phyloP scores from a whole-genome alignment of 257 asterid genomes.

The Eucommia ulmoides region DNA sequence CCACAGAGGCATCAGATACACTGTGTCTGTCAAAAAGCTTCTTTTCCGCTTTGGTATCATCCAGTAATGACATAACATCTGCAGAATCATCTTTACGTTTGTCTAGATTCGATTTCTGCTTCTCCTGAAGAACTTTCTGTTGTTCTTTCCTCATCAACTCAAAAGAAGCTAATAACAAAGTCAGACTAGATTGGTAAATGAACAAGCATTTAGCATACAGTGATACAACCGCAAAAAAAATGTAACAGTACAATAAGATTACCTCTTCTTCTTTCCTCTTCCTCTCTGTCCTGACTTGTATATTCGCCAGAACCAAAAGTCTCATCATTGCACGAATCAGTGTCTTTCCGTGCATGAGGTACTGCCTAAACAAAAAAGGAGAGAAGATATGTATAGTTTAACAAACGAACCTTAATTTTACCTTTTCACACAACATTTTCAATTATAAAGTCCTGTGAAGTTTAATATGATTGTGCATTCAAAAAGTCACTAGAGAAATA shows the following conservation, averaged over 20 bases:
- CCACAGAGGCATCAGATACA: conserved; percentile 34
- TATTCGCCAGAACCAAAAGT: conserved; percentile 78
- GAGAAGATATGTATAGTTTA: no score
- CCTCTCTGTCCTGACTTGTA: conserved; percentile 69
- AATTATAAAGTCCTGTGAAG: no score
- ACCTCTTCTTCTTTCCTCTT: conserved; percentile 94
- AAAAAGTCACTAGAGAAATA: background rate
- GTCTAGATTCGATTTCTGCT: conserved; percentile 45
- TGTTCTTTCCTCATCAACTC: conserved; percentile 96
- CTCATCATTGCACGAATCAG: conserved; percentile 63
- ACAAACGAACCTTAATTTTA: no score
- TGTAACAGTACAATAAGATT: conserved; percentile 10
- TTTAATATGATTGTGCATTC: background rate
- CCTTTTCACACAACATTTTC: no score
- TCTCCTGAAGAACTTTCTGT: conserved; percentile 72
- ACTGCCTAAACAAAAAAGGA: conserved; percentile 40
- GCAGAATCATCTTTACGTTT: conserved; percentile 34
- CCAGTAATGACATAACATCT: conserved; percentile 27
- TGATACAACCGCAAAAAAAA: conserved; percentile 1
- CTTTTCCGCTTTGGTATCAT: conserved; percentile 38
- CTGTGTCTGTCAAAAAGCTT: conserved; percentile 19
- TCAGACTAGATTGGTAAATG: conserved; percentile 5
- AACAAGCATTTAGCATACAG: conserved; percentile 4
- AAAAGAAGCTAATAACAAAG: conserved; percentile 54
- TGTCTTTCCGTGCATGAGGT: conserved; percentile 59